A percentile compares a stretch with the other conserved stretches of the same genome.
phyloP scores from a whole-genome alignment of 495 filamentous ascomycete species.

The Penicillium angulare region DNA sequence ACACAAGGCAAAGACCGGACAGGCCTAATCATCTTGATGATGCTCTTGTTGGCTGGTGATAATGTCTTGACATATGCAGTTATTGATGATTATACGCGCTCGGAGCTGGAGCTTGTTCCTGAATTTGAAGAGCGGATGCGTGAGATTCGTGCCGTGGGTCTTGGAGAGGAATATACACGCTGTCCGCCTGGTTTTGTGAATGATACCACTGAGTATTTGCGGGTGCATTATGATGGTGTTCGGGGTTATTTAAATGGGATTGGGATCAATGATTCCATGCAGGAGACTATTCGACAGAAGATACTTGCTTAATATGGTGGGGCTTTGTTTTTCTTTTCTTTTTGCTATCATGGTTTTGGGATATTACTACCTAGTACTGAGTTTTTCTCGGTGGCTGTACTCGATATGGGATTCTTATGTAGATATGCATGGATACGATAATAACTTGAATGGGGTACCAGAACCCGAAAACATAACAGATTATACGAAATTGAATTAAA shows the following conservation, averaged over 20 bases:
- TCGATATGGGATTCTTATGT: constrained; percentile 15
- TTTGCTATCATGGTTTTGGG: neutral
- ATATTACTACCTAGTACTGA: no score
- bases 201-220: constrained; percentile 49
- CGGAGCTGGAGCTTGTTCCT: constrained; percentile 56
- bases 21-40: constrained; percentile 65
- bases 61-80: constrained; percentile 56
- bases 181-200: constrained; percentile 57
- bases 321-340: neutral
- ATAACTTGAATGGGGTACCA: no score
- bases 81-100: constrained; percentile 64
- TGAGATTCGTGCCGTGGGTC: constrained; percentile 67
- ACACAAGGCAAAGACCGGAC: constrained; percentile 89
- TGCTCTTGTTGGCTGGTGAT: constrained; percentile 57
- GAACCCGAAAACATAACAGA: no score
- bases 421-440: constrained; percentile 18
- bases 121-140: constrained; percentile 61
- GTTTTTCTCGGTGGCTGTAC: no score
- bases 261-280: constrained; percentile 48
- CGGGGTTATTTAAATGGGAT: constrained; percentile 57
- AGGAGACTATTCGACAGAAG: constrained; percentile 32
- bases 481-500: neutral
- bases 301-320: constrained; percentile 9
- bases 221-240: constrained; percentile 58
- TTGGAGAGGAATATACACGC: constrained; percentile 65